Conservation (phyloP, 2,329 filamentous ascomycete genomes). For the Coniochaeta sp. region DNA sequence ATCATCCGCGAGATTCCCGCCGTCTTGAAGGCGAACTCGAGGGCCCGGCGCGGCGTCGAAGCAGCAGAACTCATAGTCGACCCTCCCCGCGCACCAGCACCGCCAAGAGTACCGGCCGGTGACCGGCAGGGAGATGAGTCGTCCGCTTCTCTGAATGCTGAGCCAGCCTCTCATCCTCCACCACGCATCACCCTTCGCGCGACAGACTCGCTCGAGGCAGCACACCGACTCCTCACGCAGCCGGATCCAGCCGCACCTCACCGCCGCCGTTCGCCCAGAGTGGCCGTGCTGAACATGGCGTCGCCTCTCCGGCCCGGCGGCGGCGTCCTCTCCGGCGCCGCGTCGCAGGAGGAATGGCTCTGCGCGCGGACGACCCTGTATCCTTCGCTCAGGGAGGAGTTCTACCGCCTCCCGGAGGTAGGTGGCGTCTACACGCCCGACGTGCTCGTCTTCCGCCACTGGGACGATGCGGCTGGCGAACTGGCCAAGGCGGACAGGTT, state of each 20-base stretch:
- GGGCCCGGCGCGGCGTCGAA: slow-evolving; percentile 47
- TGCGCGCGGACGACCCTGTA: slow-evolving; percentile 54
- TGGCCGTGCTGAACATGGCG: slow-evolving; percentile 57
- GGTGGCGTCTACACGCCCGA: slow-evolving; percentile 50
- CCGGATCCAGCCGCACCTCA: background rate
- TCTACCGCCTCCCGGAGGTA: slow-evolving; percentile 52
- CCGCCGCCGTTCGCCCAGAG: slow-evolving; percentile 17
- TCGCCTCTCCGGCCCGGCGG: slow-evolving; percentile 54
- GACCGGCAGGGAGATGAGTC: background rate
- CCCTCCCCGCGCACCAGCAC: slow-evolving; percentile 10
- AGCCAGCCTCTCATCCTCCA: background rate
- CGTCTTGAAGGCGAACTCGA: slow-evolving; percentile 42
- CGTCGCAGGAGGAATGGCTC: slow-evolving; percentile 54
- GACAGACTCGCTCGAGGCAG: slow-evolving; percentile 47
- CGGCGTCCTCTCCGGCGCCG: slow-evolving; percentile 52
- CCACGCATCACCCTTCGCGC: slow-evolving; percentile 28
- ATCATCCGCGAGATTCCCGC: slow-evolving; percentile 53
- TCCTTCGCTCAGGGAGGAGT: slow-evolving; percentile 48
- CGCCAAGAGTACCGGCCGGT: slow-evolving; percentile 5
- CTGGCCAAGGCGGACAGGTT: slow-evolving; percentile 41
- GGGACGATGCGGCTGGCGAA: slow-evolving; percentile 17
- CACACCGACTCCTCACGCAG: slow-evolving; percentile 27
- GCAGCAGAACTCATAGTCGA: slow-evolving; percentile 37
- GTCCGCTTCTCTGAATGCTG: background rate
- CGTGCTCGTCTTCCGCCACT: slow-evolving; percentile 47